Evolutionary conservation across 2,329 filamentous ascomycete genomes (phyloP).

Genomic region (Aspergillus sp.): DNA sequence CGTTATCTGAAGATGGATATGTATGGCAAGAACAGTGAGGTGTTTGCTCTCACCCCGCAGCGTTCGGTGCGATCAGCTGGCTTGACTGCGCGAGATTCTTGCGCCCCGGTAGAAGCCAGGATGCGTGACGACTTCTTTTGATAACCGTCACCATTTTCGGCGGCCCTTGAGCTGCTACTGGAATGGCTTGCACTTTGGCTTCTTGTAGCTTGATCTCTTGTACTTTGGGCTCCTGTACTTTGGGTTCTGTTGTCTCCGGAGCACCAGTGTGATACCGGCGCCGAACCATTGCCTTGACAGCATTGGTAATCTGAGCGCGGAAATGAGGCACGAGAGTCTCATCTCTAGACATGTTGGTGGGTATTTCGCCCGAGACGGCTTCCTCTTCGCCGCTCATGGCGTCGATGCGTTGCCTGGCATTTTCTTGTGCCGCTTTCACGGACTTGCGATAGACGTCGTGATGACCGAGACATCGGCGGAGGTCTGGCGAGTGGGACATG

Average conservation of each 20-base stretch:
- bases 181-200: not conserved
- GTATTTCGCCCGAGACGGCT: not conserved
- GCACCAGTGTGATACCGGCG: not conserved
- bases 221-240: not conserved
- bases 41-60: not conserved
- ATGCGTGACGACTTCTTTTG: not conserved
- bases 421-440: slow-evolving; percentile 13
- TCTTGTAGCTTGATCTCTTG: not conserved
- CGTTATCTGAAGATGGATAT: not conserved
- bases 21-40: not conserved
- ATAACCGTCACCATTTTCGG: not conserved
- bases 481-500: slow-evolving; percentile 10
- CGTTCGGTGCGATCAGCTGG: not conserved
- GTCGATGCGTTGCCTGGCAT: not conserved
- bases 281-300: slow-evolving; percentile 13
- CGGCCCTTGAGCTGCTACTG: not conserved
- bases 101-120: not conserved
- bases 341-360: not conserved
- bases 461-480: slow-evolving; percentile 18
- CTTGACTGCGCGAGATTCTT: not conserved
- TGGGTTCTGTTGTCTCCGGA: not conserved
- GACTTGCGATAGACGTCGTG: slow-evolving; percentile 16
- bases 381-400: slow-evolving; percentile 1
- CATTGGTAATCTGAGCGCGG: slow-evolving; percentile 9
- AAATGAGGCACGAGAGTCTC: not conserved